phyloP scores from a whole-genome alignment of 2,329 filamentous ascomycete genomes.

The Fusarium sp. region DNA sequence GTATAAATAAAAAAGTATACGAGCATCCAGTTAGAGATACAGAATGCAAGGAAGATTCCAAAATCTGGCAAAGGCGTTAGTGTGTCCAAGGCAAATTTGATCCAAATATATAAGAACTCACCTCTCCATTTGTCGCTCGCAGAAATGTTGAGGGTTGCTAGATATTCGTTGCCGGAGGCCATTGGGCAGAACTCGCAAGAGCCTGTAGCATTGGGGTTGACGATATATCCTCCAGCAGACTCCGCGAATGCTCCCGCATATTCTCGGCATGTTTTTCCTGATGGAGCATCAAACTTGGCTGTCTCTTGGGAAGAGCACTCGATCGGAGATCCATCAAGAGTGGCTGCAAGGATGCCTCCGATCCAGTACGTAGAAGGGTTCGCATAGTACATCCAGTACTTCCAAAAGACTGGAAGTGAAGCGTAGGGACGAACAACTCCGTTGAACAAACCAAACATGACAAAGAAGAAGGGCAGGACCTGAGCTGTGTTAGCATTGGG shows the following conservation, averaged over 20 bases:
- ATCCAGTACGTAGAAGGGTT: conserved; percentile 42
- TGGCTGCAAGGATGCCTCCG: conserved; percentile 37
- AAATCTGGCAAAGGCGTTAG: conserved; percentile 56
- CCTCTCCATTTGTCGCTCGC: conserved; percentile 70
- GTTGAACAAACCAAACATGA: conserved; percentile 81
- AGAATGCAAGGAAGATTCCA: conserved; percentile 78
- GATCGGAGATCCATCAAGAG: conserved; percentile 46
- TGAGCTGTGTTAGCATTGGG: conserved; percentile 47
- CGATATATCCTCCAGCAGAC: conserved; percentile 67
- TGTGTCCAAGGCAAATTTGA: neutral
- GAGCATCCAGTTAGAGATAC: conserved; percentile 74
- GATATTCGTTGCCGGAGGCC: conserved; percentile 66
- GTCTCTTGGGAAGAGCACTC: conserved; percentile 54
- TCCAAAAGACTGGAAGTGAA: conserved; percentile 73
- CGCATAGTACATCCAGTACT: conserved; percentile 40
- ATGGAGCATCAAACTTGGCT: conserved; percentile 67
- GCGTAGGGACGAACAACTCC: conserved; percentile 77
- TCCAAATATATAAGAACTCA: neutral
- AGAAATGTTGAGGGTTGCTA: conserved; percentile 64
- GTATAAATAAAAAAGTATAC: conserved; percentile 84
- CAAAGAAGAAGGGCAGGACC: conserved; percentile 82
- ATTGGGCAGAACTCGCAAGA: conserved; percentile 79
- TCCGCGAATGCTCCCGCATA: conserved; percentile 70
- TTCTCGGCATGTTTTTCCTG: conserved; percentile 69
- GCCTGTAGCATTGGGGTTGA: conserved; percentile 66